Evolutionary conservation across 768 basidiomycete species (phyloP), one percentile per base, ranked within the genome.

Genomic region (Leccinum olivaceopallidum): DNA sequence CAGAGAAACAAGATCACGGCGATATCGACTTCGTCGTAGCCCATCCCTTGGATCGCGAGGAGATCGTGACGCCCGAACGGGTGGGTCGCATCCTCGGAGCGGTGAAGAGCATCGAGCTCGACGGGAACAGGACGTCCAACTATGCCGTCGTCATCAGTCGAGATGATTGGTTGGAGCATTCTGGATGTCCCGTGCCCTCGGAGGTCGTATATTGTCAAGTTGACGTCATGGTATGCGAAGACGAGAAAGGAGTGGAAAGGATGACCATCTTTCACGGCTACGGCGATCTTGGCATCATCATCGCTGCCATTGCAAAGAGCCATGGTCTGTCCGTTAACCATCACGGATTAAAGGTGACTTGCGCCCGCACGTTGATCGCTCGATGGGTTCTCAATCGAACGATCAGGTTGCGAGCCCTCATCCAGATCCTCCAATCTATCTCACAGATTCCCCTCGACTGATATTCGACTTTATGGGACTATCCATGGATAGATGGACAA

Each of bases 251-350:
- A 65, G 83, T 75, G 71, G 77, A 85, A 24, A 76, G 84, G 22
- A 71, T 83, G 16, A 67, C 78, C 24, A 83, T 88, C 71, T 83
- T 83, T 65, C 79, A 84, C 59, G 81, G 83, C 2, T 90, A 89
- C 65, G 89, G 89, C 9, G 89, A 90, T 65, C 77, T 90, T 18
- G 86, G 85, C 0, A 88, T 89, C 83, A 87, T 90, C 16, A 71
- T 90, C 53, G 82, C 84, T 10, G 69, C 86, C 14, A 70, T 90
- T 18, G 81, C 78, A 9, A 78, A 79, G 44, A 82, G 81, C 56
- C 73, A 73, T 52, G 85, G 87, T 3, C 64, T 90, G 3, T 66
- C 72, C 2, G 69, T 87, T 0, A 82, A 83, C 6, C 73, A 72
- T 24, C 78, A 82, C 48, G 89, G 88, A 0, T 69, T 90, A 20